phyloP scores from a whole-genome alignment of 192 early-diverging fungal species.

The Funneliformis mosseae region DNA sequence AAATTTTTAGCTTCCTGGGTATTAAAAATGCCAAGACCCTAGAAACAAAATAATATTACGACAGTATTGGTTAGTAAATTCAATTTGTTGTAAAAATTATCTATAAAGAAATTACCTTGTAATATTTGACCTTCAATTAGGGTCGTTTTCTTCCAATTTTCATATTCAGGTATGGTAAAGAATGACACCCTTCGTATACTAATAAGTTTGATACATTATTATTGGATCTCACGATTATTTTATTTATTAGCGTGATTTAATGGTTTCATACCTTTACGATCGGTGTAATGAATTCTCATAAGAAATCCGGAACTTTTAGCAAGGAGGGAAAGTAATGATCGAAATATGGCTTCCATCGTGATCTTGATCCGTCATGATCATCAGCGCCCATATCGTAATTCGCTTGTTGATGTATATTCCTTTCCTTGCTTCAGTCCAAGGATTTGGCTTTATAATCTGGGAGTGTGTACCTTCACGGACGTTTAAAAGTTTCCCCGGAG shows the following conservation, averaged over 20 bases:
- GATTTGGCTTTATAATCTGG: conserved; percentile 88
- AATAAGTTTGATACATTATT: too few species aligned
- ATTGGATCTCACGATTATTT: too few species aligned
- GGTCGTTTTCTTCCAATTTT: conserved; percentile 73
- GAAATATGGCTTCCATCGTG: conserved; percentile 95
- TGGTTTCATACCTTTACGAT: conserved; percentile 50
- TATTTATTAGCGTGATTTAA: too few species aligned
- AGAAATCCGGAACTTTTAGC: conserved; percentile 84
- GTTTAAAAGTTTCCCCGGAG: conserved; percentile 94
- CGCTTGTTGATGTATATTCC: conserved; percentile 69
- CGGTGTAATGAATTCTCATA: conserved; percentile 95
- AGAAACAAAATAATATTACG: too few species aligned
- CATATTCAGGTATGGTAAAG: conserved; percentile 93
- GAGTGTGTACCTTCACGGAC: conserved; percentile 81
- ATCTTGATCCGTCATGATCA: conserved; percentile 99
- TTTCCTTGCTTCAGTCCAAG: conserved; percentile 89
- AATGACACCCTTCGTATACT: conserved; percentile 54
- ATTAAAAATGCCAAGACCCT: conserved; percentile 87
- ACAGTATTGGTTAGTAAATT: too few species aligned
- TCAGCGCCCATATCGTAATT: conserved; percentile 93
- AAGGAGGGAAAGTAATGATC: conserved; percentile 93
- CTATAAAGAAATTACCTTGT: conserved; percentile 54
- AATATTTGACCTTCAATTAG: conserved; percentile 90
- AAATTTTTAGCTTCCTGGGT: conserved; percentile 89
- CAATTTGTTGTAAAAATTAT: too few species aligned